Conservation (phyloP, 495 filamentous ascomycete genomes). For the Penicillium odoratum region DNA sequence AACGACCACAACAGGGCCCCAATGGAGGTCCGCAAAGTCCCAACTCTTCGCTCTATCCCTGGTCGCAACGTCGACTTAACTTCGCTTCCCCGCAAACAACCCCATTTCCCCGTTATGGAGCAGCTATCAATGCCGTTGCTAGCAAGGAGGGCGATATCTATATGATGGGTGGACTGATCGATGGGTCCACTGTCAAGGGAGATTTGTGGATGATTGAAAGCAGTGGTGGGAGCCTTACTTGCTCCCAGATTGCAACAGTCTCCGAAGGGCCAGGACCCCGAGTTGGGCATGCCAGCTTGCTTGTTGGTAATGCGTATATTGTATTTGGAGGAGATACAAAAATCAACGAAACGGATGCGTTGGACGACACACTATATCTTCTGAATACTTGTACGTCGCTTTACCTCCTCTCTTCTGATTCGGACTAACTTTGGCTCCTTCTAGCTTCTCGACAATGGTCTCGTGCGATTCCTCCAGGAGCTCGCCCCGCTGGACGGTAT, state of each 20-base stretch:
- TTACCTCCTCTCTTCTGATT: not conserved
- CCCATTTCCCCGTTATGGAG: slow-evolving; percentile 96
- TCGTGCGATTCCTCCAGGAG: slow-evolving; percentile 78
- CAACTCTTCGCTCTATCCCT: slow-evolving; percentile 78
- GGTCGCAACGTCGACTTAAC: slow-evolving; percentile 87
- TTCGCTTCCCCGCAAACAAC: slow-evolving; percentile 80
- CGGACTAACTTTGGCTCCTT: slow-evolving; percentile 3
- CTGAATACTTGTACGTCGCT: slow-evolving; percentile 87
- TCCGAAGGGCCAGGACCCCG: slow-evolving; percentile 92
- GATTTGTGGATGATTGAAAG: slow-evolving; percentile 98
- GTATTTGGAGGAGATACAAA: slow-evolving; percentile 99
- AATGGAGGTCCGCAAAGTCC: slow-evolving; percentile 45
- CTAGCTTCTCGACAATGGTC: slow-evolving; percentile 98
- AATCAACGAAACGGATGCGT: slow-evolving; percentile 82
- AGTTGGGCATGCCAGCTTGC: slow-evolving; percentile 90
- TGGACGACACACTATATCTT: slow-evolving; percentile 95
- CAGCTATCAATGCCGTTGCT: slow-evolving; percentile 86
- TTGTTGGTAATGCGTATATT: slow-evolving; percentile 98
- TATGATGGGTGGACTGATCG: slow-evolving; percentile 94
- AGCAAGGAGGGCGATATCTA: slow-evolving; percentile 98
- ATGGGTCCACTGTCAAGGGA: slow-evolving; percentile 90
- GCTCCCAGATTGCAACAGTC: slow-evolving; percentile 87
- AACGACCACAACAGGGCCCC: slow-evolving; percentile 33
- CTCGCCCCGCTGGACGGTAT: slow-evolving; percentile 86
- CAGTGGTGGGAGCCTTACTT: slow-evolving; percentile 75